Percentiles rank a stretch among this genome's conserved stretches.
phyloP scores from a whole-genome alignment of 1,139 yeast species.

The Protomyces inouyei region DNA sequence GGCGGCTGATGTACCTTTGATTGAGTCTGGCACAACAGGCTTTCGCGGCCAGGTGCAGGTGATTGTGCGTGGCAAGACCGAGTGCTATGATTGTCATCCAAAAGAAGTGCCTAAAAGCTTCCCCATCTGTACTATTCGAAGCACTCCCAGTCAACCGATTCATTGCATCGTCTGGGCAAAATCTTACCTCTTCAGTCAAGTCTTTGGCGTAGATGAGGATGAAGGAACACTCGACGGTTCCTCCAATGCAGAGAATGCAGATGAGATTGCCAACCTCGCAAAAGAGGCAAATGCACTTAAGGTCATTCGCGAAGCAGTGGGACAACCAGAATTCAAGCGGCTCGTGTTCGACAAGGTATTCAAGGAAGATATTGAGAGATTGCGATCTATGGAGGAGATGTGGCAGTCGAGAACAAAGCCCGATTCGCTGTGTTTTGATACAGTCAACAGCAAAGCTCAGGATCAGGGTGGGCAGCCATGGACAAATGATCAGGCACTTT shows the following conservation, averaged over 20 bases:
- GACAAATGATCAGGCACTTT: slow-evolving; percentile 55
- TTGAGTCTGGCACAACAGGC: slow-evolving; percentile 96
- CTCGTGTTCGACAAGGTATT: slow-evolving; percentile 49
- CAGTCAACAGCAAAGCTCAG: slow-evolving; percentile 35
- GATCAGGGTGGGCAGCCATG: slow-evolving; percentile 36
- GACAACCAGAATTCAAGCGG: slow-evolving; percentile 41
- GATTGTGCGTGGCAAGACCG: slow-evolving; percentile 67
- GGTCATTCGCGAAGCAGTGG: slow-evolving; percentile 50
- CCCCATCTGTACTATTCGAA: slow-evolving; percentile 94
- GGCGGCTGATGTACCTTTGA: slow-evolving; percentile 65
- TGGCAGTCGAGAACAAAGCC: slow-evolving; percentile 76
- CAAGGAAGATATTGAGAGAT: slow-evolving; percentile 65
- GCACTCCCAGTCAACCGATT: slow-evolving; percentile 93
- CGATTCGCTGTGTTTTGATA: slow-evolving; percentile 48
- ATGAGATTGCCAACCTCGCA: slow-evolving; percentile 62
- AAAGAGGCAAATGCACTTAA: slow-evolving; percentile 72
- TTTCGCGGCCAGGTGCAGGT: slow-evolving; percentile 91
- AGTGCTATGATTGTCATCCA: slow-evolving; percentile 88
- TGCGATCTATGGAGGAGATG: slow-evolving; percentile 63
- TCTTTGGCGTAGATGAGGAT: slow-evolving; percentile 59
- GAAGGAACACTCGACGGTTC: slow-evolving; percentile 38
- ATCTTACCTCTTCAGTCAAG: slow-evolving; percentile 71
- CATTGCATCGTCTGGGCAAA: slow-evolving; percentile 99
- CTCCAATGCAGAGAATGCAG: slow-evolving; percentile 54
- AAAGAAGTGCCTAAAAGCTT: slow-evolving; percentile 84